phyloP scores from a whole-genome alignment of 306 rosid genomes.

The Dalbergia oliveri region DNA sequence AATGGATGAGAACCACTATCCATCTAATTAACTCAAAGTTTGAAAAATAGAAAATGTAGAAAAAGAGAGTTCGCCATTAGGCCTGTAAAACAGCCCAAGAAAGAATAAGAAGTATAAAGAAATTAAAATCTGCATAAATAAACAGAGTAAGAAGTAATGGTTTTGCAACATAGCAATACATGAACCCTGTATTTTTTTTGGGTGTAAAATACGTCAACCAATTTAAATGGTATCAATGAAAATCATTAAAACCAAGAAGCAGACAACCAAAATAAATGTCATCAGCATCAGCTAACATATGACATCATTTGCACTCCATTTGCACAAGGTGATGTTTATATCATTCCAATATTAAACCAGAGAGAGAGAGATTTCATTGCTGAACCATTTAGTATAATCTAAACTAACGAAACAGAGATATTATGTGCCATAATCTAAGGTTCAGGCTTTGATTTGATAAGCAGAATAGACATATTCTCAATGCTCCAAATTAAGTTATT shows the following conservation, averaged over 20 bases:
- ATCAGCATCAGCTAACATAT: background rate
- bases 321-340: background rate
- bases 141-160: background rate
- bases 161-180: background rate
- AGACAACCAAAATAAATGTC: background rate
- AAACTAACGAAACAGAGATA: background rate
- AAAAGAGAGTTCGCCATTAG: background rate
- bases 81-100: too few relatives aligned
- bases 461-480: constrained; percentile 27
- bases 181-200: background rate
- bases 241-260: background rate
- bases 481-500: constrained; percentile 22
- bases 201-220: background rate
- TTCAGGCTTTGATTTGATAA: background rate
- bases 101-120: too few relatives aligned
- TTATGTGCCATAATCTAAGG: too few relatives aligned
- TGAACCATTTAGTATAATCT: background rate
- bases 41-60: too few relatives aligned
- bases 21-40: background rate
- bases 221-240: background rate
- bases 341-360: background rate
- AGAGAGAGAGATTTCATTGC: background rate
- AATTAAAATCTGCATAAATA: too few relatives aligned
- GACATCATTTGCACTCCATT: background rate
- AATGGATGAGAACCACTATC: background rate